Base-by-base conservation (phyloP, 2,329 filamentous ascomycete genomes). In the Penicillium griseofulvum region DNA sequence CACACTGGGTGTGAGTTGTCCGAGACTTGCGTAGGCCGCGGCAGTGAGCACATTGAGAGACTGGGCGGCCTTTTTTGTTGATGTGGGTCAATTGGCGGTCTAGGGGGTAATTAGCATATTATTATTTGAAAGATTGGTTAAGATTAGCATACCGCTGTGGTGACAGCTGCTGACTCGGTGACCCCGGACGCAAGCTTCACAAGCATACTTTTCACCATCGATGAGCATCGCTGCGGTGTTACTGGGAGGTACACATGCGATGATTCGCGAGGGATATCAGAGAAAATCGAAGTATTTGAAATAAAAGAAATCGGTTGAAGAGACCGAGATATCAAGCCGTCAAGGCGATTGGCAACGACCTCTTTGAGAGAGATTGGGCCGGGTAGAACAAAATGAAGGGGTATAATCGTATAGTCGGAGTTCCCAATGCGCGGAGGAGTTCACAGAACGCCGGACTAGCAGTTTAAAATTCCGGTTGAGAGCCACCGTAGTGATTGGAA, bases 151-250 rank as follows among this genome's bases (percentile, higher is more conserved):
- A 96, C 92, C 91, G 75, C 86, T 84, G 77, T 99, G 94, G 76
- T 93, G 91, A 82, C 94, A 99, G 74, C 94, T 96, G 87, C 92
- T 97, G 73, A 99, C 94, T 74, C 94, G 90, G 81, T 99, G 94
- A 72, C 94, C 94, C 77, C 94, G 89, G 74, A 99, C 91, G 80
- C 94, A 99, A 79, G 92, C 92, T 80, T 96, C 90, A 82, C 93
- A 97, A 78, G 93, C 93, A 81, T 86, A 97, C 82, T 97, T 97
- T 81, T 96, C 91, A 76, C 93, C 93, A 82, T 96, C 87, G 75
- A 92, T 89, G 74, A 92, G 82, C 89, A 92, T 92, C 64, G 63
- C 65, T 66, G 65, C 65, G 68, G 46, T 54, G 67, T 70, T 69
- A 70, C 69, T 73, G 66, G 58, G 59, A 62, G 55, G 64, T 58